Evolutionary conservation across 139 green algal genomes (phyloP).

Genomic region (Chlorella sp.): DNA sequence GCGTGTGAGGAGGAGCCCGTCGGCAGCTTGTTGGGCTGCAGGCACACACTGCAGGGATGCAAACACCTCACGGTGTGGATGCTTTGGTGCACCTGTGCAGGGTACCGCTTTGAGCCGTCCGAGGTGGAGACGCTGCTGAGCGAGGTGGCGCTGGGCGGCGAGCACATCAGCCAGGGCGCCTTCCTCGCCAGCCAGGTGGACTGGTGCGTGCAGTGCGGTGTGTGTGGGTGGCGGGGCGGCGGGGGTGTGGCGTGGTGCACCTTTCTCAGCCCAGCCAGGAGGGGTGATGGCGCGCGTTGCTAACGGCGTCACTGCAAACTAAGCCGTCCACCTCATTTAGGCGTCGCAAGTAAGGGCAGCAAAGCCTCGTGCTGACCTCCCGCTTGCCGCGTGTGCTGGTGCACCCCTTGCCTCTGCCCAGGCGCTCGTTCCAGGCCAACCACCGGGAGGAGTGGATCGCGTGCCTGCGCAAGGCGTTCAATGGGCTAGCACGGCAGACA

Average conservation of each 20-base stretch:
- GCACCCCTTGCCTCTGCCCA: too few relatives aligned
- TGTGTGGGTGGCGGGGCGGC: neutral
- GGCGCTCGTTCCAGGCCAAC: slow-evolving; percentile 41
- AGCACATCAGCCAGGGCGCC: slow-evolving; percentile 20
- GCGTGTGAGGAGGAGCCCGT: too few relatives aligned
- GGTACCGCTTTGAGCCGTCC: slow-evolving; percentile 45
- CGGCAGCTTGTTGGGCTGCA: too few relatives aligned
- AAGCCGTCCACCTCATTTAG: too few relatives aligned
- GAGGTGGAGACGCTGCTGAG: slow-evolving; percentile 53
- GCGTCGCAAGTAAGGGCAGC: too few relatives aligned
- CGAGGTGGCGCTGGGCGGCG: slow-evolving; percentile 23
- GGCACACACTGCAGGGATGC: too few relatives aligned
- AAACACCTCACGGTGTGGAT: neutral
- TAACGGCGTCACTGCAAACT: too few relatives aligned
- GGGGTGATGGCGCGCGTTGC: too few relatives aligned
- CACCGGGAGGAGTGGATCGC: slow-evolving; percentile 71
- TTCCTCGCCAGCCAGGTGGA: slow-evolving; percentile 54
- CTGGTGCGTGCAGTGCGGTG: slow-evolving; percentile 9
- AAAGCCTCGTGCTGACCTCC: too few relatives aligned
- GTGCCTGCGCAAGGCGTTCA: slow-evolving; percentile 57
- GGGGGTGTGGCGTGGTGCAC: neutral
- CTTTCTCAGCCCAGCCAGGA: too few relatives aligned
- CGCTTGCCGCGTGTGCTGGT: too few relatives aligned
- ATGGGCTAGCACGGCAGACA: slow-evolving; percentile 47
- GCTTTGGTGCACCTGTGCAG: slow-evolving; percentile 11